Evolutionary conservation across 495 filamentous ascomycete genomes (phyloP), one percentile per base, ranked within the genome.

Genomic region (Podospora tetraspora): DNA sequence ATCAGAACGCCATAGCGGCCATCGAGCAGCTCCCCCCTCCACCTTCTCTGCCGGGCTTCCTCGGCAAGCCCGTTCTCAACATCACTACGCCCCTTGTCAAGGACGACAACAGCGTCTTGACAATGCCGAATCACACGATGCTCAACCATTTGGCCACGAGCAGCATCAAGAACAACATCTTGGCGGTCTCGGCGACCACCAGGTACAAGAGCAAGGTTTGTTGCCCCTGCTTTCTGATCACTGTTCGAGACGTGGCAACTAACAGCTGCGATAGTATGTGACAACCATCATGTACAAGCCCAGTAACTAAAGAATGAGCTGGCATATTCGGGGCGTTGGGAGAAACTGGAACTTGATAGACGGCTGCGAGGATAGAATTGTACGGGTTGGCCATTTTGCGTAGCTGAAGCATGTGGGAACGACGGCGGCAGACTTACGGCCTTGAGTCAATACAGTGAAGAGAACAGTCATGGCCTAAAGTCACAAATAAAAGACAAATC

Each of bases 201-300:
- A 86, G 95, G 80, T 98, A 98, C 78, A 94, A 92, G 83, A 89
- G 89, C 77, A 99, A 99, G 89, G 95, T 96, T 56, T 37, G 75
- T 73, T 8, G 12, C 11, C 43, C 13, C 52, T 27, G 1, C 16
- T 62, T 10, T 1, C 30, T 16, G 13, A 52, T 16, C 12, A 5
- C 19, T 12, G 7, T 23, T 22, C 9, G 37, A 16, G 23, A 37
- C 1, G 5, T 22, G 11, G 16, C 16, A 6, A 57, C 65, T 74
- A n/a, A 74, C 63, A 61, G 58, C 58, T 74, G 57, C 27, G 64
- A 24, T 74, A 98, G 94, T 97, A 98, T 79, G 92, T 98, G 21
- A 99, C 94, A 11, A 97, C 93, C 0, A 94, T 99, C 71, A 88
- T 99, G 84, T 97, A 98, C 80, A 97, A 97, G 83, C 93, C 94